Percentiles rank a stretch among this genome's conserved stretches.
phyloP scores from a whole-genome alignment of 352 stramenopile species.

The Pythium insidiosum region DNA sequence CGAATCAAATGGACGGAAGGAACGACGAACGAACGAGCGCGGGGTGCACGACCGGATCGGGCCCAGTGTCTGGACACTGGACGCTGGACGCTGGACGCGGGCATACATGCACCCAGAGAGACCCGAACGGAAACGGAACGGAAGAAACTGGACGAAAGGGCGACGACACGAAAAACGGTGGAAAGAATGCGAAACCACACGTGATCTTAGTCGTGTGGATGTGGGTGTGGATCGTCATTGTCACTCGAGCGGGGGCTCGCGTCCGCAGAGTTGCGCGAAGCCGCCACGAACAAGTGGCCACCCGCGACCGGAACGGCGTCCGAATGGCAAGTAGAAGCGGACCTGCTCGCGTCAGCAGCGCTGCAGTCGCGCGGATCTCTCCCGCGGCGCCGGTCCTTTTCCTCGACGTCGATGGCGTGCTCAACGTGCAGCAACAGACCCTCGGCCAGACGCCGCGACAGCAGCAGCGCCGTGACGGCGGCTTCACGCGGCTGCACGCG shows the following conservation, averaged over 20 bases:
- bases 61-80: not conserved
- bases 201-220: too few relatives aligned
- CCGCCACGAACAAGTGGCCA: too few relatives aligned
- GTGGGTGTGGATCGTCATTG: too few relatives aligned
- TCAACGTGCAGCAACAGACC: constrained; percentile 1
- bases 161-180: too few relatives aligned
- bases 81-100: not conserved
- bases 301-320: not conserved
- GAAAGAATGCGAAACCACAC: too few relatives aligned
- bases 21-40: not conserved
- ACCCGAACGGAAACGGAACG: not conserved
- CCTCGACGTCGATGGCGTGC: constrained; percentile 10
- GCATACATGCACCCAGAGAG: not conserved
- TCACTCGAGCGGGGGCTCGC: too few relatives aligned
- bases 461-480: too few relatives aligned
- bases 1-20: not conserved
- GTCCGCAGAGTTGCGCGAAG: too few relatives aligned
- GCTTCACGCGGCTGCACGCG: not conserved
- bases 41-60: not conserved
- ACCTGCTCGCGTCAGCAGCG: too few relatives aligned
- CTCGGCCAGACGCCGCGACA: not conserved
- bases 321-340: constrained; percentile 4
- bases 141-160: too few relatives aligned
- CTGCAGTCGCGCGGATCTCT: not conserved
- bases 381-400: constrained; percentile 4